phyloP scores from a whole-genome alignment of 2,329 filamentous ascomycete genomes.

The Paecilomyces sp. region DNA sequence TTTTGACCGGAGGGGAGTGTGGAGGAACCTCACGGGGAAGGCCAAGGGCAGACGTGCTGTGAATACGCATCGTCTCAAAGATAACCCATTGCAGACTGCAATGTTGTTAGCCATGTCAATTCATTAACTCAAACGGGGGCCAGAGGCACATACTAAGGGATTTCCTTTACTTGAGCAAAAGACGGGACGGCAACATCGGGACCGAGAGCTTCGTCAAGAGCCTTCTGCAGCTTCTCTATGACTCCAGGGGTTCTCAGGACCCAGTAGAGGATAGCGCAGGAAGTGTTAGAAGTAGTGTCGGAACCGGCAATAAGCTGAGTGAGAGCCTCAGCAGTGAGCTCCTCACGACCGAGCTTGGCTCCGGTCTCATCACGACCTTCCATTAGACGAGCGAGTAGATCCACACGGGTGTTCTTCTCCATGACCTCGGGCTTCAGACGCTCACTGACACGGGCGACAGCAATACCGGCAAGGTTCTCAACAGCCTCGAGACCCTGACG shows the following conservation, averaged over 20 bases:
- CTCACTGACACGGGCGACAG: conserved; percentile 70
- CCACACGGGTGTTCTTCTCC: conserved; percentile 60
- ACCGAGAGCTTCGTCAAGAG: conserved; percentile 66
- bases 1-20: conserved; percentile 54
- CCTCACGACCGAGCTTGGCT: conserved; percentile 64
- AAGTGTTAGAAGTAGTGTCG: conserved; percentile 63
- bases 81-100: conserved; percentile 59
- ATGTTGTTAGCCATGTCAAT: conserved; percentile 2
- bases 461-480: conserved; percentile 76
- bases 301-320: conserved; percentile 76
- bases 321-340: conserved; percentile 80
- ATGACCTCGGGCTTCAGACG: conserved; percentile 60
- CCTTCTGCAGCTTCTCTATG: conserved; percentile 62
- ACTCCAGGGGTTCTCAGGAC: conserved; percentile 63
- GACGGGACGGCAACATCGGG: conserved; percentile 55
- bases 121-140: not conserved
- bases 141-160: conserved; percentile 53
- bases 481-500: conserved; percentile 66
- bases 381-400: conserved; percentile 77
- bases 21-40: conserved; percentile 68
- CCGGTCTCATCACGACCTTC: conserved; percentile 78
- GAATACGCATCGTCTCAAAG: conserved; percentile 77
- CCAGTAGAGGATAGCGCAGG: conserved; percentile 77
- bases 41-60: conserved; percentile 79
- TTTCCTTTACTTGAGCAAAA: conserved; percentile 65